These are phyloP conservation scores for Aspergillus thermomutatus DNA, from an alignment of 2,329 filamentous ascomycete species.

Conservation along the genomic window DNA sequence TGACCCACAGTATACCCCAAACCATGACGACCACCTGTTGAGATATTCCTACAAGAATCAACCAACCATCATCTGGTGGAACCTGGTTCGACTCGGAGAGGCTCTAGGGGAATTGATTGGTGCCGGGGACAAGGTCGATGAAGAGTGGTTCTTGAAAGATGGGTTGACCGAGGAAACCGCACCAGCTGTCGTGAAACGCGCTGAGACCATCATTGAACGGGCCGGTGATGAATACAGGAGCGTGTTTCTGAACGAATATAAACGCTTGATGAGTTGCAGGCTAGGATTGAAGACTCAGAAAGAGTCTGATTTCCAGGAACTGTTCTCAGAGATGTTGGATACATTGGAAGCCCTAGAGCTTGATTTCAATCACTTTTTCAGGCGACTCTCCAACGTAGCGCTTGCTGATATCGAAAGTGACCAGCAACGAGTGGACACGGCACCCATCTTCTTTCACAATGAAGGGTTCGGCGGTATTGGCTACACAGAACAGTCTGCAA, in stretches of 20 bases:
- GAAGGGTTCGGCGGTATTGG: conserved; percentile 62
- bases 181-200: conserved; percentile 69
- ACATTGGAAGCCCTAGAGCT: conserved; percentile 76
- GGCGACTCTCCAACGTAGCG: conserved; percentile 65
- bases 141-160: conserved; percentile 64
- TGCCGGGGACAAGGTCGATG: conserved; percentile 68
- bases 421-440: conserved; percentile 60
- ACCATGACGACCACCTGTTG: conserved; percentile 86
- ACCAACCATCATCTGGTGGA: conserved; percentile 98
- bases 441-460: conserved; percentile 73
- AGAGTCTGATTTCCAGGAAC: conserved; percentile 70
- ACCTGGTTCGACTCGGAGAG: conserved; percentile 87
- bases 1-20: conserved; percentile 90
- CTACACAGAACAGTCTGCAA: conserved; percentile 61
- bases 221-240: conserved; percentile 83
- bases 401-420: conserved; percentile 63
- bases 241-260: conserved; percentile 87
- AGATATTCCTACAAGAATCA: conserved; percentile 93
- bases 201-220: conserved; percentile 77
- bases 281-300: conserved; percentile 70
- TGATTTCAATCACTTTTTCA: conserved; percentile 94
- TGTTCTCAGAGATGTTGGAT: conserved; percentile 82
- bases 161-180: conserved; percentile 70
- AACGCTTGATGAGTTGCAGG: conserved; percentile 73
- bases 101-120: conserved; percentile 84